Percentiles rank a stretch among this genome's conserved stretches.
phyloP scores from a whole-genome alignment of 1,284 basidiomycete species.

The Ceratobasidium sp. region DNA sequence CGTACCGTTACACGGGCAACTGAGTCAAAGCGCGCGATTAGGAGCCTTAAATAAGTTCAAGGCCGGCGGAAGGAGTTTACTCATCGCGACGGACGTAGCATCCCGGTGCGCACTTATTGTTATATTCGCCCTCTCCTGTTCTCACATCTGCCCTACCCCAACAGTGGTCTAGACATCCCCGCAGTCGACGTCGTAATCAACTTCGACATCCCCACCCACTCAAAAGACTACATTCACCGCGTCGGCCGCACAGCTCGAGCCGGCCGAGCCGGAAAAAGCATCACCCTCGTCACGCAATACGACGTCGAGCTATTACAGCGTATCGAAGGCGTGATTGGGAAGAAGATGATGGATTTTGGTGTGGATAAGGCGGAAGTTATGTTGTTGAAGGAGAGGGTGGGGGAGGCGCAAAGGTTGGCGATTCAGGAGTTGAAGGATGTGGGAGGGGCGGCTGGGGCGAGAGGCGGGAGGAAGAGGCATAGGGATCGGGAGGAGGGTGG shows the following conservation, averaged over 20 bases:
- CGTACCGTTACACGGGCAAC: conserved; percentile 95
- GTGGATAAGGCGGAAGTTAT: conserved; percentile 93
- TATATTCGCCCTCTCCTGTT: conserved; percentile 46
- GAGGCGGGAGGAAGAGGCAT: conserved; percentile 68
- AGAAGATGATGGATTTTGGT: conserved; percentile 93
- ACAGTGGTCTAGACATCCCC: conserved; percentile 94
- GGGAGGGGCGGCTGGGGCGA: conserved; percentile 66
- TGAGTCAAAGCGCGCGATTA: conserved; percentile 92
- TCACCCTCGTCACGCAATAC: conserved; percentile 98
- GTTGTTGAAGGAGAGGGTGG: conserved; percentile 89
- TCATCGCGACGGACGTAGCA: conserved; percentile 98
- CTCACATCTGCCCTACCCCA: conserved; percentile 14
- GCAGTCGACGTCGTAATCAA: conserved; percentile 98
- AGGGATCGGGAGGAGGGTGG: conserved; percentile 64
- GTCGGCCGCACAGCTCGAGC: conserved; percentile 98
- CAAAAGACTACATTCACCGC: conserved; percentile 99
- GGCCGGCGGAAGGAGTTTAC: conserved; percentile 87
- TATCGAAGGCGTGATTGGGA: conserved; percentile 92
- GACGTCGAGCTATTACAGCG: conserved; percentile 97
- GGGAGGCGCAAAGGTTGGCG: conserved; percentile 89
- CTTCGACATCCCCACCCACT: conserved; percentile 98
- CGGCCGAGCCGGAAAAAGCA: conserved; percentile 95
- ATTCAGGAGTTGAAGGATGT: conserved; percentile 78
- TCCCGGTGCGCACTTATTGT: conserved; percentile 30
- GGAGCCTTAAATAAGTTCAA: conserved; percentile 98